Conservation (phyloP, 139 green algal genomes). For the Chlorella vulgaris region DNA sequence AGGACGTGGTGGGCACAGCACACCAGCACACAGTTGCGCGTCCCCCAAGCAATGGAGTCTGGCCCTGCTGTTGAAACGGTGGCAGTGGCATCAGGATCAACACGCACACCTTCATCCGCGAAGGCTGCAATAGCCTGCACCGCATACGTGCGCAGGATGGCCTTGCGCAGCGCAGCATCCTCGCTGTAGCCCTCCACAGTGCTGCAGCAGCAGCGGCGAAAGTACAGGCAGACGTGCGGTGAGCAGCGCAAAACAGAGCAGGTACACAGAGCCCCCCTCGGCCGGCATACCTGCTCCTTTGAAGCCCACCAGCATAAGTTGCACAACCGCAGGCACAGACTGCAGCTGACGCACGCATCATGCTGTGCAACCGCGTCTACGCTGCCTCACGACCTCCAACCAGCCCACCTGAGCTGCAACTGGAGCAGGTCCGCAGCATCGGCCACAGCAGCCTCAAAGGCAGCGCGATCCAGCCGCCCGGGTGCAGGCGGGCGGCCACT, state of each 20-base stretch:
- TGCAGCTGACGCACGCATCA: too few relatives aligned
- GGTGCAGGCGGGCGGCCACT: not conserved
- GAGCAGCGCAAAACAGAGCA: not conserved
- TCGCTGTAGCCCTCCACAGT: slow-evolving; percentile 20
- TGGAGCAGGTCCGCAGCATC: slow-evolving; percentile 30
- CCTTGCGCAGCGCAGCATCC: not conserved
- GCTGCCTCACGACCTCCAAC: not conserved
- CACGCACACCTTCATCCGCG: slow-evolving; percentile 29
- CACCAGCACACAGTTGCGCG: not conserved
- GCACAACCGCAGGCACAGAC: too few relatives aligned
- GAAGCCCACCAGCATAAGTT: too few relatives aligned
- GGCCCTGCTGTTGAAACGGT: too few relatives aligned
- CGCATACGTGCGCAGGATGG: slow-evolving; percentile 32
- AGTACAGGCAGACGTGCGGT: not conserved
- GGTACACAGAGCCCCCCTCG: too few relatives aligned
- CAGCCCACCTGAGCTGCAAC: slow-evolving; percentile 3
- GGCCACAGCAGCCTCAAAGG: slow-evolving; percentile 23
- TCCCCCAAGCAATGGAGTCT: not conserved
- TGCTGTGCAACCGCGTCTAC: too few relatives aligned
- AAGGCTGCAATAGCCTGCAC: slow-evolving; percentile 37
- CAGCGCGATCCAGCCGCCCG: slow-evolving; percentile 13
- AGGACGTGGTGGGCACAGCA: too few relatives aligned
- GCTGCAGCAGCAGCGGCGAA: not conserved
- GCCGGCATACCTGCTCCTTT: too few relatives aligned
- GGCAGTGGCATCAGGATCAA: too few relatives aligned